A percentile compares a stretch with the other conserved stretches of the same genome.
Conservation (phyloP, 805 yeast species). For the Starmerella khaoyaiensis region DNA sequence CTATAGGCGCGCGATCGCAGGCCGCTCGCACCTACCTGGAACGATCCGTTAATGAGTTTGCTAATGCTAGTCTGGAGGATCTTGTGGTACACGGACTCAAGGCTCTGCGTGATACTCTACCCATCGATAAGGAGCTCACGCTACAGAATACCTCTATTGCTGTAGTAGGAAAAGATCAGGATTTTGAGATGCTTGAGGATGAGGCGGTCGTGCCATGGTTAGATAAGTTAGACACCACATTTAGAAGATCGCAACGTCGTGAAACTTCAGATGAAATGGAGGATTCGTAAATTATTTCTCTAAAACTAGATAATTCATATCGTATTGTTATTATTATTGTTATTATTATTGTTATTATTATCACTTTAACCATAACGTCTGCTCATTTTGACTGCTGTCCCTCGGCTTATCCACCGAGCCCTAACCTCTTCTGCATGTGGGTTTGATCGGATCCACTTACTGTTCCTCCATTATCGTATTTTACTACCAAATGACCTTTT, state of each 20-base stretch:
- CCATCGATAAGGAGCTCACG: conserved; percentile 86
- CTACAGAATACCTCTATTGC: conserved; percentile 79
- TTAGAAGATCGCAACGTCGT: conserved; percentile 37
- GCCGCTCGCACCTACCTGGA: conserved; percentile 95
- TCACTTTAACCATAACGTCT: no score
- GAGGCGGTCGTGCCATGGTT: conserved; percentile 78
- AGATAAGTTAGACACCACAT: conserved; percentile 52
- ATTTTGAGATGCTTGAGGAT: conserved; percentile 71
- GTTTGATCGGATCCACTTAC: no score
- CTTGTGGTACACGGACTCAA: conserved; percentile 75
- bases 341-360: no score
- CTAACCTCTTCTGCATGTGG: no score
- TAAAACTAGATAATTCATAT: neutral
- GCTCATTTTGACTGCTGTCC: no score
- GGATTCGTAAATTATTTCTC: conserved; percentile 2
- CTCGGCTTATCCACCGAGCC: no score
- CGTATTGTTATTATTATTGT: neutral
- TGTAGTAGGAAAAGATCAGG: conserved; percentile 70
- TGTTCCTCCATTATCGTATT: no score
- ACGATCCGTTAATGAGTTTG: conserved; percentile 60
- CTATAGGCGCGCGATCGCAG: conserved; percentile 97
- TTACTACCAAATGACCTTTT: conserved; percentile 14
- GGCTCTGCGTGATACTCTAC: conserved; percentile 84
- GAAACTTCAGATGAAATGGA: conserved; percentile 14
- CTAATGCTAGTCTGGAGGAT: conserved; percentile 50